Base-by-base conservation (phyloP, 2,329 filamentous ascomycete species). In the Penicillium sp. region DNA sequence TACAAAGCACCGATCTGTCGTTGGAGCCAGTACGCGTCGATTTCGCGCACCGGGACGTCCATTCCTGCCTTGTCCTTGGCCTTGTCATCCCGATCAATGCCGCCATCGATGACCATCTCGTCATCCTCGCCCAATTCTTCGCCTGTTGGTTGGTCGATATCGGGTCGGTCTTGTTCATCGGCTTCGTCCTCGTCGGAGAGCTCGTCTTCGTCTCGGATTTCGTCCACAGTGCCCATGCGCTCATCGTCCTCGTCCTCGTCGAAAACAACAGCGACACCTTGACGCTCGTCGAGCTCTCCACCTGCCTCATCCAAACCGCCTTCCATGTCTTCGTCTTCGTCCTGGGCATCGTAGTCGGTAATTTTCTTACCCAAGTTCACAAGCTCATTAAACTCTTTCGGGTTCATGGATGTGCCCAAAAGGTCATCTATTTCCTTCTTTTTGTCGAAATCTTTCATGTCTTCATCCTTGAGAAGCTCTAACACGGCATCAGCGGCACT, bases 331-430 rank as follows among this genome's bases (percentile, higher is more conserved):
- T 95, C 92, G 55, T 97, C 91, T 28, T 96, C 93, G 57, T 97
- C 92, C 67, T 97, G 90, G 33, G 88, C 88, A 71, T 97, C 88
- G 71, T 97, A 98, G 69, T 98, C 93, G 43, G 93, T 98, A 56
- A 98, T 95, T 74, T 98, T 98, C 77, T 98, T 98, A 57, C 91
- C 89, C 38, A 98, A 76, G 66, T 96, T 98, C 47, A 97, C 85
- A 58, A 98, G 75, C 73, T 97, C 92, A 66, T 97, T 97, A 75
- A 97, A 98, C 68, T 95, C 86, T 67, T 96, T 95, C 1, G 89
- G 82, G 42, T 80, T 85, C 76, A 96, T 81, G 0, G 84, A 83
- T 31, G 81, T 81, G n/a, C 92, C 93, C 37, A 98, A 72, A 52
- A 97, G 83, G 57, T 97, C 93, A 62, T 98, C 93, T 38, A 97